These are phyloP conservation scores for Nemania diffusa DNA, from an alignment of 2,329 filamentous ascomycete genomes.

Conservation along the genomic window DNA sequence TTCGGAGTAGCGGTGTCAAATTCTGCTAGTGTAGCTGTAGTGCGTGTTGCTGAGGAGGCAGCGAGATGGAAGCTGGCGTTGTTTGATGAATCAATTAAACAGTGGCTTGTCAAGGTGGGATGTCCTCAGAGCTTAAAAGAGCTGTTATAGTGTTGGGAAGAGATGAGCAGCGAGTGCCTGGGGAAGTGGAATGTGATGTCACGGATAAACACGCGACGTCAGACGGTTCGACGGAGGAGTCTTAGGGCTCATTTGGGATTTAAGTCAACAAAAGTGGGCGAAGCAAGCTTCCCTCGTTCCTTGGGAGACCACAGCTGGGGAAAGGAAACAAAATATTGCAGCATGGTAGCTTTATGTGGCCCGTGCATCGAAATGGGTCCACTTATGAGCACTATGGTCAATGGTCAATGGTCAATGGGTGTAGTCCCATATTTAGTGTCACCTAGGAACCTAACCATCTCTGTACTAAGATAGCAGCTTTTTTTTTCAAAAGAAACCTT, in stretches of 20 bases:
- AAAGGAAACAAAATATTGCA: conserved; percentile 30
- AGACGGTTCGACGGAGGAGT: conserved; percentile 16
- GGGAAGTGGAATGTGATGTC: conserved; percentile 40
- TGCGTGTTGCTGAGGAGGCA: conserved; percentile 27
- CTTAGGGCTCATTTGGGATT: conserved; percentile 18
- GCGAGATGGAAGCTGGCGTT: conserved; percentile 23
- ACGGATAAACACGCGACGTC: conserved; percentile 26
- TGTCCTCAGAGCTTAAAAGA: conserved; percentile 2
- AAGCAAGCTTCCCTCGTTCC: conserved; percentile 25
- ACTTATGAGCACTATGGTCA: not conserved
- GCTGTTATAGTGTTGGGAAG: conserved; percentile 4
- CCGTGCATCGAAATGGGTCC: not conserved
- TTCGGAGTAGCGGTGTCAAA: conserved; percentile 12
- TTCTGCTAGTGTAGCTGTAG: conserved; percentile 3
- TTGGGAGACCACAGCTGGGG: conserved; percentile 26
- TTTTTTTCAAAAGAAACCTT: too few species aligned
- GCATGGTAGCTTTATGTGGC: not conserved
- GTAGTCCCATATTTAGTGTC: not conserved
- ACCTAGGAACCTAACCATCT: too few species aligned
- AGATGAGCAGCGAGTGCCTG: conserved; percentile 12
- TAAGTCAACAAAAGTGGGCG: conserved; percentile 31
- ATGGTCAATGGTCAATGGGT: too few species aligned
- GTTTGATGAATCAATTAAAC: conserved; percentile 27
- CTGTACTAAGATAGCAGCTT: too few species aligned
- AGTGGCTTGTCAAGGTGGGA: not conserved